Conservation (phyloP, 1,139 yeast genomes). For the Yamadazyma spencermartinsiae region DNA sequence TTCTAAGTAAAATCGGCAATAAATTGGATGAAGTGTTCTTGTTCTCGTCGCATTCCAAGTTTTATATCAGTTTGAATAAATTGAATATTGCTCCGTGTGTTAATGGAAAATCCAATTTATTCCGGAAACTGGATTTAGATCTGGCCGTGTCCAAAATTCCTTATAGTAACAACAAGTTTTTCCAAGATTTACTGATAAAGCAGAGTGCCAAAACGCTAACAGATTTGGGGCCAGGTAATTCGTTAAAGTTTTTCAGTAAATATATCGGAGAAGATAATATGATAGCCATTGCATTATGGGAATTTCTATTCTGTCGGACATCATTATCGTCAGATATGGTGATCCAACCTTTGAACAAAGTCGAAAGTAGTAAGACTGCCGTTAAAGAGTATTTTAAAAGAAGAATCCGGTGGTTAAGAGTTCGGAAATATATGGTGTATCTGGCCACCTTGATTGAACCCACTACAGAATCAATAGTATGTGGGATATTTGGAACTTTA, state of each 20-base stretch:
- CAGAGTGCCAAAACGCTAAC: slow-evolving; percentile 32
- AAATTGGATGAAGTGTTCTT: slow-evolving; percentile 83
- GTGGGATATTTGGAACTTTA: slow-evolving; percentile 67
- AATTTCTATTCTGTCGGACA: slow-evolving; percentile 64
- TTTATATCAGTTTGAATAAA: slow-evolving; percentile 75
- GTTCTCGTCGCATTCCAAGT: slow-evolving; percentile 80
- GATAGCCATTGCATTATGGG: slow-evolving; percentile 89
- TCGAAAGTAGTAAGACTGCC: slow-evolving; percentile 40
- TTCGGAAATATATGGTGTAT: slow-evolving; percentile 85
- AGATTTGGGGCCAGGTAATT: slow-evolving; percentile 47
- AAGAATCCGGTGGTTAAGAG: slow-evolving; percentile 83
- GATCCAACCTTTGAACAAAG: slow-evolving; percentile 64
- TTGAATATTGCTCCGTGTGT: slow-evolving; percentile 87
- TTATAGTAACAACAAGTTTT: slow-evolving; percentile 23
- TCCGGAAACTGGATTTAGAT: slow-evolving; percentile 70
- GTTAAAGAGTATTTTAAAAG: slow-evolving; percentile 61
- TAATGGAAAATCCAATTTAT: slow-evolving; percentile 87
- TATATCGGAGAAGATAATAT: slow-evolving; percentile 92
- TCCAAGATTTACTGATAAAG: slow-evolving; percentile 30
- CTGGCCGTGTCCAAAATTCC: slow-evolving; percentile 52
- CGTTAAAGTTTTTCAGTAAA: slow-evolving; percentile 66
- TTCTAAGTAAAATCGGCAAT: slow-evolving; percentile 53
- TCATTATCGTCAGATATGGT: slow-evolving; percentile 79
- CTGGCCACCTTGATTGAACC: slow-evolving; percentile 87
- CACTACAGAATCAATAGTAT: slow-evolving; percentile 72